Percentiles rank a stretch among this genome's conserved stretches.
These are phyloP conservation scores for Ascochyta lentis DNA, from an alignment of 2,329 filamentous ascomycete genomes.

Conservation along the genomic window DNA sequence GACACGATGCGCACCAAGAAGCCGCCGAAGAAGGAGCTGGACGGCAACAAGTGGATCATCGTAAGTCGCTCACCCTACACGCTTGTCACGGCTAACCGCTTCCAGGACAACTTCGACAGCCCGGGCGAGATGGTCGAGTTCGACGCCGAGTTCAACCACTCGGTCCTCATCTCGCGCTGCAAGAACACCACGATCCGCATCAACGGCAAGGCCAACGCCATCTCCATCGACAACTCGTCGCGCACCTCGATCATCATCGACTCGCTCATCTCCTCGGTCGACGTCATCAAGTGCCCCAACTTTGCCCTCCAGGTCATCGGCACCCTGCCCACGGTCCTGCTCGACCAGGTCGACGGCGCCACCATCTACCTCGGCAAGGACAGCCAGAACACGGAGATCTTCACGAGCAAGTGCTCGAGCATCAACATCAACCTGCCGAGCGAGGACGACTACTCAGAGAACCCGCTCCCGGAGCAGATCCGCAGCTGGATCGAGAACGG, in stretches of 20 bases:
- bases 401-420: slow-evolving; percentile 84
- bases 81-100: slow-evolving; percentile 5
- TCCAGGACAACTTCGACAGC: slow-evolving; percentile 87
- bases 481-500: slow-evolving; percentile 80
- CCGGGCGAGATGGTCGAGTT: slow-evolving; percentile 76
- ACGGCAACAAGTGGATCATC: slow-evolving; percentile 88
- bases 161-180: slow-evolving; percentile 90
- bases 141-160: slow-evolving; percentile 81
- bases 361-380: slow-evolving; percentile 85
- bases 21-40: slow-evolving; percentile 57
- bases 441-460: slow-evolving; percentile 83
- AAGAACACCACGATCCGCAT: slow-evolving; percentile 89
- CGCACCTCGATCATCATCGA: slow-evolving; percentile 88
- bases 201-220: slow-evolving; percentile 94
- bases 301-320: slow-evolving; percentile 94
- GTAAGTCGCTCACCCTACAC: slow-evolving; percentile 53
- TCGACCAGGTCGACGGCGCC: slow-evolving; percentile 93
- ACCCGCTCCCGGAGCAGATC: slow-evolving; percentile 88
- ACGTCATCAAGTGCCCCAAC: slow-evolving; percentile 93
- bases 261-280: slow-evolving; percentile 85
- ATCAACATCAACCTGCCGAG: slow-evolving; percentile 86
- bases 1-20: slow-evolving; percentile 58
- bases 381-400: slow-evolving; percentile 79
- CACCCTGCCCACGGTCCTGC: slow-evolving; percentile 81
- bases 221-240: slow-evolving; percentile 89